Percentiles rank a stretch among this genome's conserved stretches.
phyloP scores from a whole-genome alignment of 805 yeast genomes.

The Candida caryicola region DNA sequence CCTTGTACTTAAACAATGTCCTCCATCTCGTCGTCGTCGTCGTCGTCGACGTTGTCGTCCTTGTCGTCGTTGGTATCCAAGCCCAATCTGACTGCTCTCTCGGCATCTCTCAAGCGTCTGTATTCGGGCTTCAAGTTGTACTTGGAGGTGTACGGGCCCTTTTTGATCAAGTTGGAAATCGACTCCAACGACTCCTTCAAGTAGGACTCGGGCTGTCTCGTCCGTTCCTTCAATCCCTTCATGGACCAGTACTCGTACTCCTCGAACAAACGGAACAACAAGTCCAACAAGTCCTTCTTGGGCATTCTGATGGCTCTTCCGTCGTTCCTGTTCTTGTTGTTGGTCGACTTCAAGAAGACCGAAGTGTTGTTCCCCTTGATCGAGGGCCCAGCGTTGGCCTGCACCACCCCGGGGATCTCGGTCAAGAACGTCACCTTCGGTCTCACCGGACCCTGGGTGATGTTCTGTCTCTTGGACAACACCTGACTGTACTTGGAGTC shows the following conservation, averaged over 20 bases:
- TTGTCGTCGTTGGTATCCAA: constrained; percentile 41
- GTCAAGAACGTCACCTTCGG: constrained; percentile 68
- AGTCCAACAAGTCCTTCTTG: constrained; percentile 83
- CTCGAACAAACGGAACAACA: constrained; percentile 84
- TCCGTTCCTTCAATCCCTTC: constrained; percentile 89
- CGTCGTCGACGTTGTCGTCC: constrained; percentile 51
- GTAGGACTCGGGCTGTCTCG: constrained; percentile 93
- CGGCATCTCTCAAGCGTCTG: constrained; percentile 73
- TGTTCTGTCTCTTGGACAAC: constrained; percentile 50
- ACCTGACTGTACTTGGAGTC: constrained; percentile 71
- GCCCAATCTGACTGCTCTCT: constrained; percentile 65
- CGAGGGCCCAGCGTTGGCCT: constrained; percentile 83
- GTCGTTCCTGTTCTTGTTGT: constrained; percentile 48
- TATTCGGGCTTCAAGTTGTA: constrained; percentile 89
- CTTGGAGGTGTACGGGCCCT: constrained; percentile 93
- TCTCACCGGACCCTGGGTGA: constrained; percentile 47
- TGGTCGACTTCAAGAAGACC: constrained; percentile 52
- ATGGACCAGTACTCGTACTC: constrained; percentile 96
- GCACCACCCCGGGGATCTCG: constrained; percentile 83
- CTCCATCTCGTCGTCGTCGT: constrained; percentile 74
- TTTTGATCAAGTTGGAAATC: constrained; percentile 84
- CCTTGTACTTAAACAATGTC: constrained; percentile 58
- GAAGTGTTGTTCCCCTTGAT: constrained; percentile 67
- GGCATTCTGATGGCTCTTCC: constrained; percentile 95
- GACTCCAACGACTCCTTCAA: constrained; percentile 87